A percentile compares a stretch with the other conserved stretches of the same genome.
Conservation (phyloP, 768 basidiomycete species). For the Mrakia frigida region DNA sequence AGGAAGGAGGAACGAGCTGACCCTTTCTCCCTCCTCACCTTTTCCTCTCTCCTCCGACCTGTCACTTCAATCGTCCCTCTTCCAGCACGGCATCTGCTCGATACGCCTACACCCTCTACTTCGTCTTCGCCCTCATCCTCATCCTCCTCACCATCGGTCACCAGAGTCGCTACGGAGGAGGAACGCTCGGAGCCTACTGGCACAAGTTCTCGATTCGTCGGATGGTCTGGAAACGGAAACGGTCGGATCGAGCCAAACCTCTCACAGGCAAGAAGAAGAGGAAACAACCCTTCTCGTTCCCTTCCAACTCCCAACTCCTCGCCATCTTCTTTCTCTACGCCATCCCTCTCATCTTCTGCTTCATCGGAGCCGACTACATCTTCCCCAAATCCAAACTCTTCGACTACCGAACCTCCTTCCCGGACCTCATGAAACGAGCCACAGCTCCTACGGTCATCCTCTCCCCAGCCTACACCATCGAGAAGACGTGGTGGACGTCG, state of each 20-base stretch:
- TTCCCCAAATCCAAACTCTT: conserved; percentile 50
- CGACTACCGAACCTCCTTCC: conserved; percentile 38
- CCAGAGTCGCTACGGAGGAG: conserved; percentile 40
- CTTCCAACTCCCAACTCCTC: conserved; percentile 62
- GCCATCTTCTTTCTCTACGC: conserved; percentile 50
- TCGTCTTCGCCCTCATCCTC: conserved; percentile 38
- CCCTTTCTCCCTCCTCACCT: too few relatives aligned
- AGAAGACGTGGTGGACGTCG: conserved; percentile 66
- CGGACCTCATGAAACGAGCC: conserved; percentile 38
- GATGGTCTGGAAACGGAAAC: conserved; percentile 24
- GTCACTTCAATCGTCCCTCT: not conserved
- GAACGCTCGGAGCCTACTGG: conserved; percentile 53
- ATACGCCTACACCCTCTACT: conserved; percentile 44
- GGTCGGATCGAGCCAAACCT: not conserved
- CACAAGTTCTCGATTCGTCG: conserved; percentile 57
- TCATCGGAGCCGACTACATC: conserved; percentile 67
- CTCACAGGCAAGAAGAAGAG: conserved; percentile 21
- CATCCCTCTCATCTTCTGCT: conserved; percentile 50
- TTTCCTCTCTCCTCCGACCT: not conserved
- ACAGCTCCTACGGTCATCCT: conserved; percentile 43
- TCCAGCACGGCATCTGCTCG: conserved; percentile 42
- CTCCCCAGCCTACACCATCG: conserved; percentile 57
- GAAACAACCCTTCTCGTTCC: conserved; percentile 42
- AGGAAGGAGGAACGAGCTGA: not conserved
- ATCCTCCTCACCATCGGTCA: conserved; percentile 40